Percentiles rank a stretch among this genome's conserved stretches.
Conservation (phyloP, 2,329 filamentous ascomycete genomes). For the Fusarium coffeatum region DNA sequence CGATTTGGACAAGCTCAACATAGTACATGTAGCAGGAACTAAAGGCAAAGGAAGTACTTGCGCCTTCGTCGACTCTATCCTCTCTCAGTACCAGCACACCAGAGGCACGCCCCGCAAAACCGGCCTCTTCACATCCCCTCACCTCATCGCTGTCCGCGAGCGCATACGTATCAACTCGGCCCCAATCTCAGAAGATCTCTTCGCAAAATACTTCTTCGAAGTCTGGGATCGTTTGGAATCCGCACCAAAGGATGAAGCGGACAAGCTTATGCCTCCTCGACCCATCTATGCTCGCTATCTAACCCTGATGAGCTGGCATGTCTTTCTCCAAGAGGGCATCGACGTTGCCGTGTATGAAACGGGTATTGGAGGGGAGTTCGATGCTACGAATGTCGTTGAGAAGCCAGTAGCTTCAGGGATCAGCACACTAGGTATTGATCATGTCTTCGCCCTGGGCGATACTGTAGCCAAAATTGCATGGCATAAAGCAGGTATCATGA, state of each 20-base stretch:
- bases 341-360: slow-evolving; percentile 74
- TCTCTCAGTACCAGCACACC: slow-evolving; percentile 61
- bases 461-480: slow-evolving; percentile 76
- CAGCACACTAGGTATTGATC: slow-evolving; percentile 75
- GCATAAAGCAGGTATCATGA: slow-evolving; percentile 81
- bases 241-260: slow-evolving; percentile 48
- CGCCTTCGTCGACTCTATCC: slow-evolving; percentile 73
- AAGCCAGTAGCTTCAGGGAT: slow-evolving; percentile 69
- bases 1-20: slow-evolving; percentile 70
- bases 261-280: slow-evolving; percentile 54
- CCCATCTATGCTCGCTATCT: slow-evolving; percentile 72
- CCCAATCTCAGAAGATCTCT: slow-evolving; percentile 68
- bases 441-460: slow-evolving; percentile 70
- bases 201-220: slow-evolving; percentile 75
- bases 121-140: slow-evolving; percentile 76
- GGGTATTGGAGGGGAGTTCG: slow-evolving; percentile 74
- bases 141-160: slow-evolving; percentile 74
- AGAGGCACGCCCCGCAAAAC: slow-evolving; percentile 56
- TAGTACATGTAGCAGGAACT: slow-evolving; percentile 79
- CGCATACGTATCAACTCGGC: slow-evolving; percentile 71
- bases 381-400: slow-evolving; percentile 75
- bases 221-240: slow-evolving; percentile 69
- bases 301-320: slow-evolving; percentile 74
- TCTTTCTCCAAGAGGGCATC: slow-evolving; percentile 72
- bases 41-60: slow-evolving; percentile 82